These are phyloP conservation scores for Talaromyces sp. DNA, from an alignment of 2,329 filamentous ascomycete genomes.

Conservation along the genomic window DNA sequence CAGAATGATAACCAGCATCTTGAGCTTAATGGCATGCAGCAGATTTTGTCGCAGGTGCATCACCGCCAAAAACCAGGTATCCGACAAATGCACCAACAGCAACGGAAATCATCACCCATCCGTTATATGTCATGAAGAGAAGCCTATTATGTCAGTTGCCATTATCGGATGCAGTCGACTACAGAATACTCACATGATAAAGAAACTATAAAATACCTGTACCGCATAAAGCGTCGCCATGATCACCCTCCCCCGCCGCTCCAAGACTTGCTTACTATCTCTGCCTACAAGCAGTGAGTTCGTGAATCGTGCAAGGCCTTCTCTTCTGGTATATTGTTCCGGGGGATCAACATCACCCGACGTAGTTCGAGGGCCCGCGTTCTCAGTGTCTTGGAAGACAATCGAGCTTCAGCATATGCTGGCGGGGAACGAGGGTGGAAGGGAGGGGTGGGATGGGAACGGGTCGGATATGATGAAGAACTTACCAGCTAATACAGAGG, in stretches of 20 bases:
- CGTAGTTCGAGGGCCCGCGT: conserved; percentile 24
- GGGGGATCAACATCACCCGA: neutral
- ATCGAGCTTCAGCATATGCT: conserved; percentile 21
- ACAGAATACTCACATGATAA: conserved; percentile 80
- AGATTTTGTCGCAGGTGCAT: conserved; percentile 70
- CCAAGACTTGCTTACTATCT: conserved; percentile 55
- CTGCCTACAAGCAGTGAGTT: conserved; percentile 76
- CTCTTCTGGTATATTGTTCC: conserved; percentile 10
- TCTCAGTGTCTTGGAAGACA: conserved; percentile 35
- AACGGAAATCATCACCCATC: conserved; percentile 92
- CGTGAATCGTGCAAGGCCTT: conserved; percentile 42
- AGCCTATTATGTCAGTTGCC: conserved; percentile 59
- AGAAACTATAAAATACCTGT: conserved; percentile 98
- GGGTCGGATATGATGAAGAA: conserved; percentile 7
- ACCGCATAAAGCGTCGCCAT: conserved; percentile 82
- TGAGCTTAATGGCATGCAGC: conserved; percentile 77
- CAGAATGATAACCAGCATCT: no score
- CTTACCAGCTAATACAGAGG: conserved; percentile 31
- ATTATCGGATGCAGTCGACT: neutral
- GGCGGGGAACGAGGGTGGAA: conserved; percentile 4
- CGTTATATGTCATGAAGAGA: conserved; percentile 99
- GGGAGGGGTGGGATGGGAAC: neutral
- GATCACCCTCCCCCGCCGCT: conserved; percentile 68
- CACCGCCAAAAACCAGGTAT: conserved; percentile 74
- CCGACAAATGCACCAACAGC: conserved; percentile 84